Base-by-base conservation (phyloP, 345 rosid species). In the Abelmoschus esculentus region DNA sequence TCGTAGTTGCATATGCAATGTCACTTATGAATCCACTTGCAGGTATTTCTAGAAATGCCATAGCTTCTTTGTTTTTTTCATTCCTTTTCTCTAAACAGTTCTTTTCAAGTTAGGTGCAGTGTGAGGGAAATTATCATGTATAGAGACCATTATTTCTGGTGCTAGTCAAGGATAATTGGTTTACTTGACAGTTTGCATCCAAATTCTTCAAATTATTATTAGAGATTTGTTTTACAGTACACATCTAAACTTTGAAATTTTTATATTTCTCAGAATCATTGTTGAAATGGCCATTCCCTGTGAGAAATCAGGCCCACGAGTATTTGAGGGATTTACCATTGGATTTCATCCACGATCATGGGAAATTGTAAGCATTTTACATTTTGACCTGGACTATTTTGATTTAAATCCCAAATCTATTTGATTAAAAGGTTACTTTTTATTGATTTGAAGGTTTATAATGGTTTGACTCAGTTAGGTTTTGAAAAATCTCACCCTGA, bases 261-360 rank as follows among this genome's bases (percentile, higher is more conserved):
- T 14, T 73, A 52, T 61, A 61, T 73, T 78, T 73, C 59, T 65
- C 80, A 91, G 99, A 79, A 84, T 83, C 73, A 31, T 83, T 72
- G 81, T 88, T 47, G 93, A 91, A 70, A 89, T 95, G 74, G 91
- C 99, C 56, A 70, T 91, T 76, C 90, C 93, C 22, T 95, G 99
- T 42, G 86, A 89, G 86, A 83, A 85, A 82, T 85, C 86, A 38
- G 97, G 99, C 53, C 88, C 85, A 2, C 89, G 86, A 8, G 83
- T 91, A 67, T 91, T 95, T 56, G 59, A 89, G 66, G 99, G 96
- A 73, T 95, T 95, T 80, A 91, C 97, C 0, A 87, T 91, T 77
- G 99, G 99, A 71, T 87, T 95, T 78, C 96, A 91, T 88, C 96
- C 96, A 29, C 84, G 89, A 70, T 88, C 99, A 36, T 88, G 91